Base-by-base conservation (phyloP, 2,329 filamentous ascomycete species). In the Aspergillus phoenicis region DNA sequence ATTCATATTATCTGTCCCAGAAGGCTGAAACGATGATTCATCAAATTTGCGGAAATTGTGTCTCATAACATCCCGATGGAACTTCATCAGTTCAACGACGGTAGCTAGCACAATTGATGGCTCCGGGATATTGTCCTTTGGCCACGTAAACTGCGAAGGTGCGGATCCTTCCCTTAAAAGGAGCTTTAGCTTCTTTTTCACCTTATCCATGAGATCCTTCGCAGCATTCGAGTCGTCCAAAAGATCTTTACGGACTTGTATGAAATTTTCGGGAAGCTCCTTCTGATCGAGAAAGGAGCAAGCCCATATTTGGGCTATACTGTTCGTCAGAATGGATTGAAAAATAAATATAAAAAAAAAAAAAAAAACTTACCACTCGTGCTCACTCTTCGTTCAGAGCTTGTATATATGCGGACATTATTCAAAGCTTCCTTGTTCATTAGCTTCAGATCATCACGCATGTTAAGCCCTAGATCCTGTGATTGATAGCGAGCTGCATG, bases 181-280 rank as follows among this genome's bases (percentile, higher is more conserved):
- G 1, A 91, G 89, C 80, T 99, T 99, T 28, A 99, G 85, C 86
- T 96, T 97, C 85, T 99, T 99, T 84, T 99, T 99, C 59, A 99
- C 95, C 78, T 97, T 97, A 79, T 99, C 96, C 91, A 97, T 99
- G 72, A 97, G 93, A 74, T 99, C 95, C 76, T 99, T 99, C 60
- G 95, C 95, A 4, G 95, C 95, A 75, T 99, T 99, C 0, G 93
- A 98, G 74, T 99, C 95, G 74, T 99, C 95, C 3, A 99, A 81
- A 6, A 99, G 84, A 77, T 98, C 93, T 74, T 99, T 99, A 57
- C 95, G 89, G 59, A 98, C 89, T 36, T 88, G 90, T 64, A 99
- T 96, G 66, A 91, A 92, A 69, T 96, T 91, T 24, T 91, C 87
- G 0, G 90, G 87, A 15, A 97, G 82, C 58, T 97, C 91, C 74